Percentiles rank a stretch among this genome's conserved stretches.
These are phyloP conservation scores for Thymus quinquecostatus DNA, from an alignment of 257 asterid genomes.

Conservation along the genomic window DNA sequence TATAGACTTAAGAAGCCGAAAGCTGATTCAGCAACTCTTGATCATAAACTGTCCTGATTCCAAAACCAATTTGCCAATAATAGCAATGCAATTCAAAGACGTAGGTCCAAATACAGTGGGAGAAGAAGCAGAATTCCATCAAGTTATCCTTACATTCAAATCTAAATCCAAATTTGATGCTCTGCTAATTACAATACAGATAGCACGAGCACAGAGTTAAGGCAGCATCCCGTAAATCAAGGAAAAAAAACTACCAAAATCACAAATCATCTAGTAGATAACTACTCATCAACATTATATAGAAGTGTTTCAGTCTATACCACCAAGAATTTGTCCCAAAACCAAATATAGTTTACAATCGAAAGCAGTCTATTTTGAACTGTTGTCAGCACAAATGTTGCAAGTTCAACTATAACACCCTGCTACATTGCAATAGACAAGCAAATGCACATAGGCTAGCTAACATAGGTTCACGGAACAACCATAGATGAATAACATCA, in stretches of 20 bases:
- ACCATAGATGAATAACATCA: background rate
- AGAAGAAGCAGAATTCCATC: background rate
- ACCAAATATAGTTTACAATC: background rate
- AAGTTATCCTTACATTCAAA: background rate
- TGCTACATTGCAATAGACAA: background rate
- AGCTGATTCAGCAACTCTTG: slow-evolving; percentile 1
- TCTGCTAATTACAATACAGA: background rate
- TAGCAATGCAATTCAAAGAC: background rate
- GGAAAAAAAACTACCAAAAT: background rate
- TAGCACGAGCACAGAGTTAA: background rate
- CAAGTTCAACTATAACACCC: background rate
- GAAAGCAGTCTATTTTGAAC: background rate
- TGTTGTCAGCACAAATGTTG: background rate
- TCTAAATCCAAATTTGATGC: background rate
- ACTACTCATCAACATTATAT: background rate
- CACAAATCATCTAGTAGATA: background rate
- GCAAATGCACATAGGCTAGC: background rate
- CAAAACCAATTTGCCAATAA: slow-evolving; percentile 6
- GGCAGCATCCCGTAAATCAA: background rate
- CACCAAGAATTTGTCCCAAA: background rate
- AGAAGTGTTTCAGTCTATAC: background rate
- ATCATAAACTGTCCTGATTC: background rate
- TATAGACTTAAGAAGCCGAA: background rate
- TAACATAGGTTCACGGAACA: background rate
- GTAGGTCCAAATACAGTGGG: background rate